Conservation (phyloP, 202 grass and related monocot genomes). For the Sporobolus alterniflorus region DNA sequence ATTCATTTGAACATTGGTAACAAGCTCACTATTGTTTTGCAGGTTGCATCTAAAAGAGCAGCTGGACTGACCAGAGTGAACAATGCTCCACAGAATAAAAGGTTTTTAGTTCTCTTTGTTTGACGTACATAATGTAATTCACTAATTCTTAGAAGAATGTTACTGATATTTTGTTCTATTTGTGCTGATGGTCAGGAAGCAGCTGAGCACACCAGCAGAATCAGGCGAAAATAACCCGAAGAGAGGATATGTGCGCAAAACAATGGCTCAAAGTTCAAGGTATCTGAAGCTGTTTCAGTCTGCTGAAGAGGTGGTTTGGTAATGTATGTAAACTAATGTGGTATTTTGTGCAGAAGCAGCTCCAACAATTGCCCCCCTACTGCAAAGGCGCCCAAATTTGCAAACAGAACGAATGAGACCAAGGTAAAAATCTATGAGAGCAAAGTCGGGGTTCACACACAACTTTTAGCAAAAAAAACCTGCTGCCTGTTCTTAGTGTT, state of each 20-base stretch:
- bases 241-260: slow-evolving; percentile 18
- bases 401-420: slow-evolving; percentile 2
- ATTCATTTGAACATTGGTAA: neutral
- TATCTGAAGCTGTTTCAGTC: neutral
- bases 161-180: slow-evolving; percentile 34
- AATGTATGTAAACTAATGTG: slow-evolving; percentile 7
- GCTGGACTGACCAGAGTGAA: neutral
- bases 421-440: slow-evolving; percentile 41
- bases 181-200: slow-evolving; percentile 52
- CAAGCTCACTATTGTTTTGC: slow-evolving; percentile 25
- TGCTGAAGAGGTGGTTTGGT: slow-evolving; percentile 10
- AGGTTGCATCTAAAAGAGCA: slow-evolving; percentile 39
- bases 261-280: slow-evolving; percentile 45
- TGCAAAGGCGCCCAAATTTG: slow-evolving; percentile 36
- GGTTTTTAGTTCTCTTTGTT: slow-evolving; percentile 33
- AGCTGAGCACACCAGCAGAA: slow-evolving; percentile 19
- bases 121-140: neutral
- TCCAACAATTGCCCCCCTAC: slow-evolving; percentile 5
- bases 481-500: slow-evolving; percentile 9
- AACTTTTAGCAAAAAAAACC: neutral
- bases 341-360: slow-evolving; percentile 49
- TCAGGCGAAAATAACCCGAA: slow-evolving; percentile 18
- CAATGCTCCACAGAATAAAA: slow-evolving; percentile 49
- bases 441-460: neutral
- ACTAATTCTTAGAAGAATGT: slow-evolving; percentile 3